phyloP scores from a whole-genome alignment of 495 filamentous ascomycete genomes.

The Talaromyces borbonicus region DNA sequence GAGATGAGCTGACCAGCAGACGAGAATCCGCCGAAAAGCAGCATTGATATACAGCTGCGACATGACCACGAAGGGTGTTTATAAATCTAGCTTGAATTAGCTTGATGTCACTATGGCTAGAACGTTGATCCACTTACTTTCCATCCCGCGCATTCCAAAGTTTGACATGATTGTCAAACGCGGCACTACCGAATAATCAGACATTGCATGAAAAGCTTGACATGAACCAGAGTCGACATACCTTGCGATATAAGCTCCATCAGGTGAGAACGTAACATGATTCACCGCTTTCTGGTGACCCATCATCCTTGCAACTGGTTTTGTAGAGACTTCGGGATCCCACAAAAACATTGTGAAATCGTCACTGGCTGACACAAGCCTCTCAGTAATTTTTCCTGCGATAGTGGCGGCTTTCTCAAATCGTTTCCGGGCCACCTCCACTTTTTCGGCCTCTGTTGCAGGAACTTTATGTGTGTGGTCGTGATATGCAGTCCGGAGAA shows the following conservation, averaged over 20 bases:
- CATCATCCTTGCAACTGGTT: constrained; percentile 76
- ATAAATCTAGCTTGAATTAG: constrained; percentile 48
- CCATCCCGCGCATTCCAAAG: constrained; percentile 69
- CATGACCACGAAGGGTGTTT: constrained; percentile 79
- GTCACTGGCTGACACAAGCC: constrained; percentile 82
- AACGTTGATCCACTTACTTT: constrained; percentile 32
- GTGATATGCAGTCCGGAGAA: constrained; percentile 77
- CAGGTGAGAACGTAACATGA: constrained; percentile 87
- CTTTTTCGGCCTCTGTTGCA: constrained; percentile 55
- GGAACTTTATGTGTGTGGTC: constrained; percentile 74
- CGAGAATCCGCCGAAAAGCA: constrained; percentile 84
- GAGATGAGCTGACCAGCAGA: constrained; percentile 72
- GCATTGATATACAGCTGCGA: constrained; percentile 85
- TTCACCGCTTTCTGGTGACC: constrained; percentile 97
- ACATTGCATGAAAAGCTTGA: neutral
- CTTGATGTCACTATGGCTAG: neutral
- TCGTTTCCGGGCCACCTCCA: constrained; percentile 67
- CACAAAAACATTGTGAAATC: constrained; percentile 97
- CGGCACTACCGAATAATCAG: constrained; percentile 38
- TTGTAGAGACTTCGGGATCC: constrained; percentile 70
- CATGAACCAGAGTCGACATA: neutral
- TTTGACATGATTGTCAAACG: constrained; percentile 90
- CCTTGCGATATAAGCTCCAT: constrained; percentile 69
- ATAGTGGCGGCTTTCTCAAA: constrained; percentile 82
- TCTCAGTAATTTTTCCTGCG: constrained; percentile 69